Evolutionary conservation across 345 rosid genomes (phyloP).

Genomic region (Salix exigua): DNA sequence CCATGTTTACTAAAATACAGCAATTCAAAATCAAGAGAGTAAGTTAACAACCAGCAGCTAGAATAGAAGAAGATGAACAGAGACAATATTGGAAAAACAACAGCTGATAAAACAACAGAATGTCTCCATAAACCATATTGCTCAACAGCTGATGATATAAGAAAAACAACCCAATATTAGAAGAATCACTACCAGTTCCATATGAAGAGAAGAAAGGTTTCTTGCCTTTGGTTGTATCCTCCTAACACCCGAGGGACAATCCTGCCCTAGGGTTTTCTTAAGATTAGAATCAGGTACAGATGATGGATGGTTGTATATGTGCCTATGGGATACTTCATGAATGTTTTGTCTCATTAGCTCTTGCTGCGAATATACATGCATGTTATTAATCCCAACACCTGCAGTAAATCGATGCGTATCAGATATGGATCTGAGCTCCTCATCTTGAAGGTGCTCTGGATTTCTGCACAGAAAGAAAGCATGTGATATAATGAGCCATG

Average conservation of each 20-base stretch:
- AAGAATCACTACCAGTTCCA: conserved; percentile 30
- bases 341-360: conserved; percentile 19
- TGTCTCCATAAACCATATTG: neutral
- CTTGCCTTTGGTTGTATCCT: conserved; percentile 14
- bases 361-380: conserved; percentile 12
- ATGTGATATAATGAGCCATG: neutral
- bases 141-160: neutral
- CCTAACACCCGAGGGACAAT: conserved; percentile 17
- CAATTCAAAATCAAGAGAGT: neutral
- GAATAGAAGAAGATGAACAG: neutral
- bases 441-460: conserved; percentile 5
- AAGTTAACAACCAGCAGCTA: neutral
- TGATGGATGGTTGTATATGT: conserved; percentile 7
- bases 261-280: conserved; percentile 13
- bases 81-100: neutral
- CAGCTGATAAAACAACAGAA: no score
- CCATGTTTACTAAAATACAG: neutral
- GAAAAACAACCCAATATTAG: neutral
- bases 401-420: conserved; percentile 20
- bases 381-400: conserved; percentile 14
- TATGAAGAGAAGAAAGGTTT: conserved; percentile 20
- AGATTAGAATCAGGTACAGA: conserved; percentile 18
- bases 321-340: conserved; percentile 13
- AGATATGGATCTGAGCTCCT: conserved; percentile 19
- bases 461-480: conserved; percentile 26